These are phyloP conservation scores for Ceratobasidium papillatum DNA, from an alignment of 1,284 basidiomycete species.

Conservation along the genomic window DNA sequence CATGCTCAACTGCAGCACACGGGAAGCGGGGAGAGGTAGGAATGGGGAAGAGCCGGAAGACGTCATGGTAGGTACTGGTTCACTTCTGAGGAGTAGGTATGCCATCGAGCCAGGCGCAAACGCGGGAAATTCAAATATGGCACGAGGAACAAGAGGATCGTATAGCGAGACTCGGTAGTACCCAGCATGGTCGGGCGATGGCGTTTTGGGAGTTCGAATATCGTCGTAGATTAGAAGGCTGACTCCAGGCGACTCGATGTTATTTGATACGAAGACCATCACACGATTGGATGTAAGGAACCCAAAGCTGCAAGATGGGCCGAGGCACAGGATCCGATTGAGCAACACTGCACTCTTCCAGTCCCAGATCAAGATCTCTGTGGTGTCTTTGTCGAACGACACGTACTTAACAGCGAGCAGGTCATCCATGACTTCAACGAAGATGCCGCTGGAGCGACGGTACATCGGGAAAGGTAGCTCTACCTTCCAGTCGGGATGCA, in stretches of 20 bases:
- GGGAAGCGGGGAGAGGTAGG: not conserved
- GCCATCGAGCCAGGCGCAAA: not conserved
- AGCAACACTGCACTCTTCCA: constrained; percentile 17
- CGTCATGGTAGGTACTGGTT: constrained; percentile 12
- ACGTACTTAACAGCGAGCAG: constrained; percentile 29
- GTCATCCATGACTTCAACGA: constrained; percentile 31
- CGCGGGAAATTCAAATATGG: constrained; percentile 9
- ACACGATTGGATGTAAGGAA: constrained; percentile 18
- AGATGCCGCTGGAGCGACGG: constrained; percentile 25
- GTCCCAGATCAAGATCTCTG: constrained; percentile 35
- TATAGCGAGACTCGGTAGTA: not conserved
- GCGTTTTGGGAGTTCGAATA: not conserved
- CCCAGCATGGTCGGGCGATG: not conserved
- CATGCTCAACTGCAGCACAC: constrained; percentile 28
- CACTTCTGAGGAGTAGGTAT: constrained; percentile 5
- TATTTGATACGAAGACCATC: not conserved
- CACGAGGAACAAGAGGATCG: not conserved
- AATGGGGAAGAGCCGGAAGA: constrained; percentile 3
- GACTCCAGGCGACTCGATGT: not conserved
- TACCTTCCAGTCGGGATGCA: constrained; percentile 32
- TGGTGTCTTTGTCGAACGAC: constrained; percentile 24
- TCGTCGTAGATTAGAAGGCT: constrained; percentile 1
- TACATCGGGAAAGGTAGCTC: constrained; percentile 18
- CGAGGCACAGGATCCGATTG: constrained; percentile 15
- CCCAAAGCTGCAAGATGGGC: constrained; percentile 27